These are phyloP conservation scores for Teunomyces atbi DNA, from an alignment of 805 yeast species.

Conservation along the genomic window DNA sequence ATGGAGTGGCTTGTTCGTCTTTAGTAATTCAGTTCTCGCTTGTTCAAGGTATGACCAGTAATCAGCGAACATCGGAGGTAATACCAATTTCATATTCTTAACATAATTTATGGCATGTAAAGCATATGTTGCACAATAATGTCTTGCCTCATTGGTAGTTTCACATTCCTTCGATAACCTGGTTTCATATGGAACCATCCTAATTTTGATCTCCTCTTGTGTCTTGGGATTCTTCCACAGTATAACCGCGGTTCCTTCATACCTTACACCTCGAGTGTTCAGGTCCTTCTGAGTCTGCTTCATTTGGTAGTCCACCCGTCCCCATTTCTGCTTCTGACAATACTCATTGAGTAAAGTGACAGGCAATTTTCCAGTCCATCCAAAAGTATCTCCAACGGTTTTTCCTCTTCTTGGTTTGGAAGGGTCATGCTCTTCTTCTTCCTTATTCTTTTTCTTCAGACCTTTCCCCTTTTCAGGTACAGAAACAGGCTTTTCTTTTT, in stretches of 20 bases:
- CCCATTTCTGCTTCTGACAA: constrained; percentile 89
- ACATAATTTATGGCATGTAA: constrained; percentile 75
- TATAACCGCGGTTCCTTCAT: constrained; percentile 57
- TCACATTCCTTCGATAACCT: constrained; percentile 41
- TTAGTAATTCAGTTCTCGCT: constrained; percentile 50
- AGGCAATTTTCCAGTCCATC: constrained; percentile 96
- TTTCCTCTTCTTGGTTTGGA: constrained; percentile 40
- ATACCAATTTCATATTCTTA: constrained; percentile 81
- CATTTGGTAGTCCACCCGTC: constrained; percentile 77
- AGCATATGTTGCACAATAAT: constrained; percentile 86
- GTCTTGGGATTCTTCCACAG: constrained; percentile 82
- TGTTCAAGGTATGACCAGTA: constrained; percentile 75
- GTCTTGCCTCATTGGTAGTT: constrained; percentile 87
- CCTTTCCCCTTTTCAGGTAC: constrained; percentile 5
- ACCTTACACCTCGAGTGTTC: constrained; percentile 10
- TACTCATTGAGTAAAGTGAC: constrained; percentile 81
- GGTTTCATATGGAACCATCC: constrained; percentile 56
- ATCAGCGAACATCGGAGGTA: constrained; percentile 78
- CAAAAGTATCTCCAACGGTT: constrained; percentile 54
- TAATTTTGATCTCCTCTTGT: constrained; percentile 57
- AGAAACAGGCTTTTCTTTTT: constrained; percentile 5
- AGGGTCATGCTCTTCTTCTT: constrained; percentile 3
- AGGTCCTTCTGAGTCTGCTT: constrained; percentile 17
- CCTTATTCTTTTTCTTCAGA: constrained; percentile 7
- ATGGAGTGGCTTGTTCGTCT: constrained; percentile 47